These are phyloP conservation scores for Psilocybe cyanescens DNA, from an alignment of 768 basidiomycete genomes.

Conservation along the genomic window DNA sequence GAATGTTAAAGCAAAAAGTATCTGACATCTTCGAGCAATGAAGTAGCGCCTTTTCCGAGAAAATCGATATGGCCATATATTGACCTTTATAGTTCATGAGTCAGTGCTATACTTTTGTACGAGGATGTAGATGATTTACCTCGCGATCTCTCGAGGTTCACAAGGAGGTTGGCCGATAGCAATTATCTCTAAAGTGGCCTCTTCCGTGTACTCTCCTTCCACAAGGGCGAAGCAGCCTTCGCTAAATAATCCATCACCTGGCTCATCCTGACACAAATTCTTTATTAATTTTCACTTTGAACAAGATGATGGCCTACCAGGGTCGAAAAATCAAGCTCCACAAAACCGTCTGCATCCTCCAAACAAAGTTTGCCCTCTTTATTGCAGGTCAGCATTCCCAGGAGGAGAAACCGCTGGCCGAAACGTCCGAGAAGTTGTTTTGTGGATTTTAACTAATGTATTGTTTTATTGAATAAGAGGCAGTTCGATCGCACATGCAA, in stretches of 20 bases:
- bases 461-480: not conserved
- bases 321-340: constrained; percentile 86
- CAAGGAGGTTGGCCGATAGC: constrained; percentile 98
- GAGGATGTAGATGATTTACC: constrained; percentile 47
- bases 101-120: constrained; percentile 15
- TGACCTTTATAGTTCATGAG: constrained; percentile 52
- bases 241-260: constrained; percentile 94
- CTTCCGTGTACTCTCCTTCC: constrained; percentile 96
- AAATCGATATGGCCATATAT: constrained; percentile 98
- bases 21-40: constrained; percentile 87
- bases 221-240: constrained; percentile 95
- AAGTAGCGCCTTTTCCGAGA: constrained; percentile 91
- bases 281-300: not conserved
- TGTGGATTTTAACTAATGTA: constrained; percentile 81
- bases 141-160: constrained; percentile 82
- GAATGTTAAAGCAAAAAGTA: not conserved
- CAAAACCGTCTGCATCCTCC: constrained; percentile 92
- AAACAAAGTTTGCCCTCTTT: constrained; percentile 91
- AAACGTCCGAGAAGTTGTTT: constrained; percentile 94
- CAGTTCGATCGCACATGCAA: not conserved
- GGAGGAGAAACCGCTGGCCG: constrained; percentile 87
- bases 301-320: constrained; percentile 55
- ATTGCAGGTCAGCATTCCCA: constrained; percentile 89
- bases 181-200: constrained; percentile 84
- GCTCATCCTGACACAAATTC: constrained; percentile 61